Evolutionary conservation across 176 grass and related monocot genomes (phyloP), one percentile per base, ranked within the genome.

Genomic region (Miscanthus lutarioriparius): DNA sequence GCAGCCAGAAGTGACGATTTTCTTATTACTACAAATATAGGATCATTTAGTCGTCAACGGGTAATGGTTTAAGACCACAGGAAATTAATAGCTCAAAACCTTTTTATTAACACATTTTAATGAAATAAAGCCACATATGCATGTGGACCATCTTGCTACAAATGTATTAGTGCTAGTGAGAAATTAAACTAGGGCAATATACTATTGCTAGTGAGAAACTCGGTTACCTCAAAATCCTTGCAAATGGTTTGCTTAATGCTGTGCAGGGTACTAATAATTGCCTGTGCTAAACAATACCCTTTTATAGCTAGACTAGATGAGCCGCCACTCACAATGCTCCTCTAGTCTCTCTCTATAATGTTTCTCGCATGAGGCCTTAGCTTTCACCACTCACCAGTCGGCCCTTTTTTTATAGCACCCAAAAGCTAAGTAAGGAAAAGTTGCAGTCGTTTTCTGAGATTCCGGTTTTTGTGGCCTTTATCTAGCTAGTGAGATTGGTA

Each of bases 401-500:
- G 51, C 51, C 6, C 51, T 54, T 54, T 54, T 54, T 54, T 54
- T 54, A 54, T 22, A 2, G 7, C 51, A 20, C 17, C 7, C 1
- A 54, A 54, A 54, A 54, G 49, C 49, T 54, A 54, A 51, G 1
- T 49, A 4, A 6, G 16, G 16, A 22, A 54, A 54, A 54, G 51
- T 54, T 8, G 51, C 6, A 20, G 51, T 22, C 51, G 19, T 22
- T 54, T 62, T 7, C 39, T 22, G 22, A 35, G 58, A 74, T 66
- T 58, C 32, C 56, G 67, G 23, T 47, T 36, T 74, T 44, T 37
- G 43, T 51, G 25, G 68, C 17, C 81, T 37, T 44, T 65, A 88
- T 68, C 81, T 65, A 84, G 59, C 76, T 0, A 49, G 45, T 32
- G 37, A 75, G 80, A 89, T 84, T 39, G 69, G 47, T 75, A 74